Evolutionary conservation across 179 eudicot genomes (phyloP).

Genomic region (Carnegiea gigantea): DNA sequence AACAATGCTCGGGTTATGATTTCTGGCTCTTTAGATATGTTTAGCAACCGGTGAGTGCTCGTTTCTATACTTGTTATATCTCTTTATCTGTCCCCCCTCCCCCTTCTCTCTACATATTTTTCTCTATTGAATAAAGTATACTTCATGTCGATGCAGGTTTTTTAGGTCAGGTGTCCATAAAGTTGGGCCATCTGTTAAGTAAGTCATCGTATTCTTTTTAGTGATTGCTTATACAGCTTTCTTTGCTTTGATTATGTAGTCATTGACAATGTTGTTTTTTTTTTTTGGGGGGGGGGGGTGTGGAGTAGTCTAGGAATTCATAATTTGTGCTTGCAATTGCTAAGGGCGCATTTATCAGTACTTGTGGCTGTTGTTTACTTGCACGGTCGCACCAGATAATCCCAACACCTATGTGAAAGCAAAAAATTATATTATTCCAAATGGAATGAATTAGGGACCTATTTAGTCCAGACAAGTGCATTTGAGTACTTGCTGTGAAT

Average conservation of each 20-base stretch:
- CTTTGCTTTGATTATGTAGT: neutral
- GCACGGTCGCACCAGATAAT: too few relatives aligned
- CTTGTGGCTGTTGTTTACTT: too few relatives aligned
- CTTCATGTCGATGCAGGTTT: neutral
- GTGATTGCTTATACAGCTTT: too few relatives aligned
- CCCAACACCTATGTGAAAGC: too few relatives aligned
- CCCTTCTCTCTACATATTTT: neutral
- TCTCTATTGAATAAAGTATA: neutral
- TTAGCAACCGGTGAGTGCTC: constrained; percentile 58
- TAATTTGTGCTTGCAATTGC: neutral
- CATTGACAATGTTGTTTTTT: neutral
- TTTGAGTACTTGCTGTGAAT: too few relatives aligned
- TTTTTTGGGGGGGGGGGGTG: too few relatives aligned
- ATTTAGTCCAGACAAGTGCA: too few relatives aligned
- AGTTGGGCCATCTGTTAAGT: neutral
- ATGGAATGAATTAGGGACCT: too few relatives aligned
- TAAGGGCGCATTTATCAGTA: neutral
- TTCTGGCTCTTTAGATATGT: constrained; percentile 82
- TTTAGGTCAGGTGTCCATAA: neutral
- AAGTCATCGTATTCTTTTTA: neutral
- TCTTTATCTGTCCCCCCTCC: neutral
- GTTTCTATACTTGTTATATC: neutral
- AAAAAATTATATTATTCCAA: too few relatives aligned
- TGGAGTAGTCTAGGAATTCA: too few relatives aligned
- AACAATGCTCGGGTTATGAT: constrained; percentile 87